phyloP scores from a whole-genome alignment of 192 early-diverging fungal genomes.

The Coemansia sp. region DNA sequence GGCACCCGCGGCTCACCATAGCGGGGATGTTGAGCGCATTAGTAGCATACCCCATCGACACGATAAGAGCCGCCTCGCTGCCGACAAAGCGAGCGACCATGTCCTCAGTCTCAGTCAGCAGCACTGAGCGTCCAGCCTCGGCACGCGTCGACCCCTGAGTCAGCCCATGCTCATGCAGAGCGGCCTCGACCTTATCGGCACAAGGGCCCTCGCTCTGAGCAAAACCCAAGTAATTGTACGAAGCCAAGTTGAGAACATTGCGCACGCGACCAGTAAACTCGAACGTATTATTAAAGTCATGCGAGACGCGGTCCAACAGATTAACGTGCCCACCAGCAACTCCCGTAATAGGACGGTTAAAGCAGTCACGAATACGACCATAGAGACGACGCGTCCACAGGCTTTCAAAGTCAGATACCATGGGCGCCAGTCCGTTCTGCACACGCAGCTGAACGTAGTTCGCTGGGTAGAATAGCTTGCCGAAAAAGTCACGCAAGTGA shows the following conservation, averaged over 20 bases:
- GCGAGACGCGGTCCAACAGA: constrained; percentile 81
- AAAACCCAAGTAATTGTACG: constrained; percentile 99
- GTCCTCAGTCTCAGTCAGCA: constrained; percentile 78
- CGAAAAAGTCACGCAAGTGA: constrained; percentile 90
- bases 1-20: constrained; percentile 76
- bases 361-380: constrained; percentile 84
- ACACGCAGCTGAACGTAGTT: constrained; percentile 72
- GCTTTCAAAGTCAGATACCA: constrained; percentile 95
- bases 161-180: constrained; percentile 73
- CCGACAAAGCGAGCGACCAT: constrained; percentile 90
- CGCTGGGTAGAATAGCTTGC: constrained; percentile 70
- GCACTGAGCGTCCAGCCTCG: constrained; percentile 69
- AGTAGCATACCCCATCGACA: constrained; percentile 97
- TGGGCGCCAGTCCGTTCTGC: constrained; percentile 83
- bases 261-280: constrained; percentile 76
- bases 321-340: constrained; percentile 87
- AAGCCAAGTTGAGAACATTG: constrained; percentile 88
- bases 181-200: constrained; percentile 86
- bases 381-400: constrained; percentile 93
- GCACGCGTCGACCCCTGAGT: constrained; percentile 62
- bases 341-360: constrained; percentile 91
- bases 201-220: constrained; percentile 91
- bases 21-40: constrained; percentile 94
- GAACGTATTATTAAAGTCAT: constrained; percentile 84
- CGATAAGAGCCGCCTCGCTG: constrained; percentile 79